phyloP scores from a whole-genome alignment of 2,329 filamentous ascomycete species.

The Cytospora piceicola region DNA sequence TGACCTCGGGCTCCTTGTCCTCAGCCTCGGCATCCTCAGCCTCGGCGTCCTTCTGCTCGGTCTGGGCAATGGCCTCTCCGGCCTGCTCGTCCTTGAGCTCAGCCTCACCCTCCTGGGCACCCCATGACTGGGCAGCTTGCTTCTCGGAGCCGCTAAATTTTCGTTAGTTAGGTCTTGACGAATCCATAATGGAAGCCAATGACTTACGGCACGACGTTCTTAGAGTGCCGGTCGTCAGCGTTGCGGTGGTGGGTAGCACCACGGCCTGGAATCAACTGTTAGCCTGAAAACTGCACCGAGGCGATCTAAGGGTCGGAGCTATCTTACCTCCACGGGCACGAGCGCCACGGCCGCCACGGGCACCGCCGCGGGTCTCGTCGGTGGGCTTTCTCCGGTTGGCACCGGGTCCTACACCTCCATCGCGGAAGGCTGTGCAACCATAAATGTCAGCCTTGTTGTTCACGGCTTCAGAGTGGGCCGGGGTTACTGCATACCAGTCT shows the following conservation, averaged over 20 bases:
- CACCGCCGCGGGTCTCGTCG: slow-evolving; percentile 66
- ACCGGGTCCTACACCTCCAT: slow-evolving; percentile 78
- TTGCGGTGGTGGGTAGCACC: slow-evolving; percentile 57
- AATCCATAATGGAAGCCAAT: neutral
- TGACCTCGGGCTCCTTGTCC: slow-evolving; percentile 72
- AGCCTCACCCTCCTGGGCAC: slow-evolving; percentile 76
- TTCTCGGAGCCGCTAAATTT: slow-evolving; percentile 71
- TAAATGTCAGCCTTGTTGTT: slow-evolving; percentile 30
- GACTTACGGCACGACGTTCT: slow-evolving; percentile 52
- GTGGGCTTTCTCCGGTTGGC: slow-evolving; percentile 82
- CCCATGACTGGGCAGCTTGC: slow-evolving; percentile 89
- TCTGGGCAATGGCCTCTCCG: slow-evolving; percentile 84
- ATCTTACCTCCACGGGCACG: slow-evolving; percentile 63
- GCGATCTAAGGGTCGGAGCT: neutral
- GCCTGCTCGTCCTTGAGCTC: slow-evolving; percentile 91
- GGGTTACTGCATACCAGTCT: slow-evolving; percentile 74
- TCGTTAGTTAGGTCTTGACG: neutral
- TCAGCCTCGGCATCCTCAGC: slow-evolving; percentile 48
- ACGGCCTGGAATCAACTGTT: slow-evolving; percentile 47
- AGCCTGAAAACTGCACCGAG: slow-evolving; percentile 6
- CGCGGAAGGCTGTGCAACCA: slow-evolving; percentile 73
- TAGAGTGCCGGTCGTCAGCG: slow-evolving; percentile 61
- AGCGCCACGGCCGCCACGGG: slow-evolving; percentile 67
- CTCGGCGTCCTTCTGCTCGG: slow-evolving; percentile 74
- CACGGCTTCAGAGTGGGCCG: slow-evolving; percentile 19